Evolutionary conservation across 805 yeast genomes (phyloP).

Genomic region (Ogataea naganishii): DNA sequence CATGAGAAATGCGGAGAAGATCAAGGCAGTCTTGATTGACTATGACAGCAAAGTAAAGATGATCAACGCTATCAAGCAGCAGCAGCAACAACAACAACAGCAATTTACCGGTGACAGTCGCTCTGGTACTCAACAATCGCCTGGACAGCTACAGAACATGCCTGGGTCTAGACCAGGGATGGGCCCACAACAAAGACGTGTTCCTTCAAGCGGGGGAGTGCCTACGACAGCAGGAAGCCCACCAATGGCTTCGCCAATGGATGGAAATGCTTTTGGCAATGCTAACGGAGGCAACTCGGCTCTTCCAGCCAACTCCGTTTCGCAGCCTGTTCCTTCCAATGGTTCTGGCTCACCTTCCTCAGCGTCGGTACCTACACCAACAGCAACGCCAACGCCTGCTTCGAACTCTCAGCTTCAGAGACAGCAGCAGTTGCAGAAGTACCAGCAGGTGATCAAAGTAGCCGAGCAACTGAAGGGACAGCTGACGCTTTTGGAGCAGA

Average conservation of each 20-base stretch:
- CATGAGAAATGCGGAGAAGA: slow-evolving; percentile 51
- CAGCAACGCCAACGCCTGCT: slow-evolving; percentile 8
- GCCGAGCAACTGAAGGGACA: slow-evolving; percentile 42
- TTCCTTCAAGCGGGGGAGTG: slow-evolving; percentile 2
- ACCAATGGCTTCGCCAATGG: too few species aligned
- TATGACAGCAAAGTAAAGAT: slow-evolving; percentile 20
- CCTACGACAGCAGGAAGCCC: slow-evolving; percentile 1
- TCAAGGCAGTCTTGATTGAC: slow-evolving; percentile 50
- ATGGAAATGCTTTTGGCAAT: too few species aligned
- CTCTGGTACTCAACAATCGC: slow-evolving; percentile 7
- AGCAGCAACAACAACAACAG: slow-evolving; percentile 14
- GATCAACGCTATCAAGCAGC: slow-evolving; percentile 22
- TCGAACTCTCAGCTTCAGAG: slow-evolving; percentile 17
- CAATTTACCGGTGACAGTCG: slow-evolving; percentile 8
- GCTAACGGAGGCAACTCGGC: too few species aligned
- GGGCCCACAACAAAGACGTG: slow-evolving; percentile 11
- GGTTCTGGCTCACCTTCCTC: slow-evolving; percentile 4
- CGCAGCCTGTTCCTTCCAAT: slow-evolving; percentile 5
- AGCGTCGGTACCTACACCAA: slow-evolving; percentile 10
- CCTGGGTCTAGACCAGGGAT: slow-evolving; percentile 16
- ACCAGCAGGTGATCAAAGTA: slow-evolving; percentile 35
- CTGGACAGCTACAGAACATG: slow-evolving; percentile 6
- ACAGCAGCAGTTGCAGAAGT: slow-evolving; percentile 25
- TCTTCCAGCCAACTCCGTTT: too few species aligned
- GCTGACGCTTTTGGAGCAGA: slow-evolving; percentile 40